A percentile compares a stretch with the other conserved stretches of the same genome.
Conservation (phyloP, 176 grass and related monocot genomes). For the Triticum dicoccoides region DNA sequence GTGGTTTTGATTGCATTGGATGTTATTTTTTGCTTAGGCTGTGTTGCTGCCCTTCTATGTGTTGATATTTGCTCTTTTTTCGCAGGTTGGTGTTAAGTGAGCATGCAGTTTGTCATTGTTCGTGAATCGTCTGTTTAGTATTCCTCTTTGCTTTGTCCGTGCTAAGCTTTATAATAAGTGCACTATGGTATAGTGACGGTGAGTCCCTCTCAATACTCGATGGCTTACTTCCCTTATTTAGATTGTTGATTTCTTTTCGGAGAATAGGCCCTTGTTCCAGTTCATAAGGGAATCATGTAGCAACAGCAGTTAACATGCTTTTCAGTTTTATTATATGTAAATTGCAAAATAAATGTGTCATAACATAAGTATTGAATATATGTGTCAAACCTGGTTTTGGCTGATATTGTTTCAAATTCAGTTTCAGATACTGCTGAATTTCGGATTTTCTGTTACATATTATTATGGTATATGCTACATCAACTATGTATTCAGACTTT, state of each 20-base stretch:
- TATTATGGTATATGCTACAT: not conserved
- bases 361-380: not conserved
- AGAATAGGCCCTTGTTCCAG: not conserved
- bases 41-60: no score
- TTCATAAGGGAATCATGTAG: conserved; percentile 7
- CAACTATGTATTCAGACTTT: not conserved
- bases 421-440: no score
- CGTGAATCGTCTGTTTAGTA: no score
- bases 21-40: no score
- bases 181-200: conserved; percentile 60
- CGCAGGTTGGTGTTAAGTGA: no score
- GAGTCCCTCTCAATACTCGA: conserved; percentile 7
- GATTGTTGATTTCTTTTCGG: not conserved
- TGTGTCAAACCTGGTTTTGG: no score
- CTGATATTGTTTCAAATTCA: no score
- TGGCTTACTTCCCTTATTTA: conserved; percentile 2
- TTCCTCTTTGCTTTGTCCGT: no score
- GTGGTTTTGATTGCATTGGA: no score
- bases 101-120: no score
- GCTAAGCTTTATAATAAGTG: conserved; percentile 74
- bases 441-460: no score
- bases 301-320: not conserved
- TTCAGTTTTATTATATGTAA: not conserved
- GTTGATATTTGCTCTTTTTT: no score
- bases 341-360: not conserved